Evolutionary conservation across 1,139 yeast genomes (phyloP).

Genomic region (Yamadazyma siamensis): DNA sequence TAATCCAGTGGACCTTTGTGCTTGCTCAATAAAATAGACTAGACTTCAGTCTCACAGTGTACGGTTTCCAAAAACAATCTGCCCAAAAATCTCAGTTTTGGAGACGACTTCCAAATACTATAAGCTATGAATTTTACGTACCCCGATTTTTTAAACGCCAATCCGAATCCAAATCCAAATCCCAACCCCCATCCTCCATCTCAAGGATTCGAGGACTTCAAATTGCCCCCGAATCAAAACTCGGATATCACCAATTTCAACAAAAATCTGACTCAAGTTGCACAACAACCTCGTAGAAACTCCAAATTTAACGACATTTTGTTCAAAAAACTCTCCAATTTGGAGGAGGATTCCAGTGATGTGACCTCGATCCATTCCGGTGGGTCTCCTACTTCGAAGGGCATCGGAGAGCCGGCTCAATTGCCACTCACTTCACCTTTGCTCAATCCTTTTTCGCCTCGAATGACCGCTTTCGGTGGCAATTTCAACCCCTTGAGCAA

Average conservation of each 20-base stretch:
- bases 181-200: neutral
- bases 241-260: conserved; percentile 1
- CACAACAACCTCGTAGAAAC: neutral
- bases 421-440: conserved; percentile 14
- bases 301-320: conserved; percentile 25
- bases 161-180: conserved; percentile 2
- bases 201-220: conserved; percentile 7
- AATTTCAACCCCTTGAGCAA: conserved; percentile 28
- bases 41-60: too few relatives aligned
- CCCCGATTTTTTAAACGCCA: conserved; percentile 31
- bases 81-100: too few relatives aligned
- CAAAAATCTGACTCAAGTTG: too few relatives aligned
- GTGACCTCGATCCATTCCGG: conserved; percentile 6
- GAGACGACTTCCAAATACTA: too few relatives aligned
- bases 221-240: conserved; percentile 13
- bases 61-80: too few relatives aligned
- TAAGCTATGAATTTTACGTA: conserved; percentile 33
- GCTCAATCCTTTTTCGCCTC: conserved; percentile 15
- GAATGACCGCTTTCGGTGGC: conserved; percentile 9
- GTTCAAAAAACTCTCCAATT: conserved; percentile 26
- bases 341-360: conserved; percentile 11
- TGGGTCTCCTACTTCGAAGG: conserved; percentile 4
- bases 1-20: too few relatives aligned
- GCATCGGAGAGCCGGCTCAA: conserved; percentile 5
- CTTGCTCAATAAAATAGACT: too few relatives aligned